Percentiles rank a stretch among this genome's conserved stretches.
These are phyloP conservation scores for Tillandsia fasciculata DNA, from an alignment of 176 grass and related monocot genomes.

Conservation along the genomic window DNA sequence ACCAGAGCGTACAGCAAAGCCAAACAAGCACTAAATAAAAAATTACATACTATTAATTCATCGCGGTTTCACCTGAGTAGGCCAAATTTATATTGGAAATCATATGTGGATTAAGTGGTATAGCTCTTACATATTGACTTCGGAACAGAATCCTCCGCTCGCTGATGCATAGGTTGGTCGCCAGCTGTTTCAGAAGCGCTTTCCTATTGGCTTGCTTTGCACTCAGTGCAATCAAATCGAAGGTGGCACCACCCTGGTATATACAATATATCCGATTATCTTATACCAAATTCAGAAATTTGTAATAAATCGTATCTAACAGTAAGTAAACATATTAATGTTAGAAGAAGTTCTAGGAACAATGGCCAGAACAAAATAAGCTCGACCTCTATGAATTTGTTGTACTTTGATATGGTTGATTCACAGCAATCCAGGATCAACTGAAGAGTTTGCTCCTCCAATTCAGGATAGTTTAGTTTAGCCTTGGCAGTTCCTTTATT, in stretches of 20 bases:
- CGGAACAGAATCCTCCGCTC: constrained; percentile 88
- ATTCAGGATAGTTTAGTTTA: constrained; percentile 51
- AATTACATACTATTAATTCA: neutral
- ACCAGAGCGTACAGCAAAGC: too few relatives aligned
- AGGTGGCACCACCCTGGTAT: constrained; percentile 38
- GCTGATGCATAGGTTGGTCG: constrained; percentile 72
- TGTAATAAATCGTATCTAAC: neutral
- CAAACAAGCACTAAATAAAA: too few relatives aligned
- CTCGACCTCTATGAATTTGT: constrained; percentile 67
- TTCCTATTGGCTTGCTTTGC: constrained; percentile 70
- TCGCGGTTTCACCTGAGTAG: too few relatives aligned
- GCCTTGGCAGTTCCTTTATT: constrained; percentile 47
- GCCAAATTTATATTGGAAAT: neutral
- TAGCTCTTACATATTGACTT: constrained; percentile 64
- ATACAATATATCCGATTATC: neutral
- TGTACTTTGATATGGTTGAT: constrained; percentile 63
- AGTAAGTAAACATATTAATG: neutral
- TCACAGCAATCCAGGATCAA: constrained; percentile 91
- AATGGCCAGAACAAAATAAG: neutral
- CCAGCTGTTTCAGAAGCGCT: constrained; percentile 74
- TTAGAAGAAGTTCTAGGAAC: neutral
- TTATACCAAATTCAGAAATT: neutral
- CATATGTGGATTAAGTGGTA: constrained; percentile 1
- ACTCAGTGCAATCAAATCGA: constrained; percentile 29
- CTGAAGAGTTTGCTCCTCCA: constrained; percentile 84